Evolutionary conservation across 2,329 filamentous ascomycete genomes (phyloP).

Genomic region (Sclerotinia sclerotiorum): DNA sequence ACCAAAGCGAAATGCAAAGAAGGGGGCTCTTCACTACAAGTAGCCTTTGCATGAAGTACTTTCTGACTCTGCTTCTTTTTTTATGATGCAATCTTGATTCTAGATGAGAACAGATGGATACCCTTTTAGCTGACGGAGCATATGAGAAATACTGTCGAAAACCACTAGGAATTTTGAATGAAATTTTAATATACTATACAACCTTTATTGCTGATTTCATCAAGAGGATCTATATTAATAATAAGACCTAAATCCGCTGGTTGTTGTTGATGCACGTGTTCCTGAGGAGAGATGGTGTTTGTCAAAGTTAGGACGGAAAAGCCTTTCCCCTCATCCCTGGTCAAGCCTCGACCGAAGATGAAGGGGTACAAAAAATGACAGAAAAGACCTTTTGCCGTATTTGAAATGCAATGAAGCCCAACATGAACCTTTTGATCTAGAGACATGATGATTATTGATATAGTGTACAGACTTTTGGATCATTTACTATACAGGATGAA

Average conservation of each 20-base stretch:
- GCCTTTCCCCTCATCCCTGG: background rate
- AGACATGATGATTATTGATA: no score
- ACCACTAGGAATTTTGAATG: background rate
- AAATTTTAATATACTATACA: background rate
- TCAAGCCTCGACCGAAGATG: background rate
- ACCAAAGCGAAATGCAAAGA: background rate
- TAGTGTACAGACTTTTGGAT: background rate
- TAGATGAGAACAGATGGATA: background rate
- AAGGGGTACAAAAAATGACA: background rate
- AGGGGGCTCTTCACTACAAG: background rate
- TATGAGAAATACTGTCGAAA: background rate
- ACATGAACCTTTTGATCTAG: background rate
- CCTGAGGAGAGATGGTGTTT: background rate
- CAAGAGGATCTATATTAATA: no score
- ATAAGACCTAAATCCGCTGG: background rate
- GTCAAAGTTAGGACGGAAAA: background rate
- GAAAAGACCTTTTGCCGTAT: background rate
- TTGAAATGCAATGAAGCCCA: constrained; percentile 10
- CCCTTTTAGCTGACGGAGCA: background rate
- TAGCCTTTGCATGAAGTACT: background rate
- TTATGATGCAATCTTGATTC: background rate
- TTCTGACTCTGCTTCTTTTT: background rate
- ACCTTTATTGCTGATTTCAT: background rate
- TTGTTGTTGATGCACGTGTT: background rate
- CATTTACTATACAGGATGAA: constrained; percentile 6